phyloP scores from a whole-genome alignment of 106 monocot genomes.

The Dendrobium officinale region DNA sequence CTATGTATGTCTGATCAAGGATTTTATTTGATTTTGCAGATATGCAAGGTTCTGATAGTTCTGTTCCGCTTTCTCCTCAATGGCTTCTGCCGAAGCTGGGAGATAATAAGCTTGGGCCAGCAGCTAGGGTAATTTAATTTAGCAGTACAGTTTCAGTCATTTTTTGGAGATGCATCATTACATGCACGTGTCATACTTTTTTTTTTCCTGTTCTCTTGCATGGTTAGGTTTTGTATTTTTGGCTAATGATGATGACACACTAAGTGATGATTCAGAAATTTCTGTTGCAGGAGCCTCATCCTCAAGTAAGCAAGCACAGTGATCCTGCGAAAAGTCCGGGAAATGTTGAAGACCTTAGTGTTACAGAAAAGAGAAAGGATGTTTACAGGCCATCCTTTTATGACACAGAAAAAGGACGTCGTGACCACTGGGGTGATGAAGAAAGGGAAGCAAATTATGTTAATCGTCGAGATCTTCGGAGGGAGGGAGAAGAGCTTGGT shows the following conservation, averaged over 20 bases:
- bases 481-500: conserved; percentile 56
- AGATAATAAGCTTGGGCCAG: conserved; percentile 47
- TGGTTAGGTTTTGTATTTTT: not conserved
- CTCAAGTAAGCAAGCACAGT: conserved; percentile 25
- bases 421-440: conserved; percentile 89
- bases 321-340: conserved; percentile 28
- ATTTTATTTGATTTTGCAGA: conserved; percentile 38
- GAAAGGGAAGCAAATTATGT: conserved; percentile 72
- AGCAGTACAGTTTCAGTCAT: not conserved
- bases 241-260: not conserved
- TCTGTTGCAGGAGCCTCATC: conserved; percentile 45
- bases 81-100: conserved; percentile 89
- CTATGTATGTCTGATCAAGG: not conserved
- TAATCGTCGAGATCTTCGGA: conserved; percentile 59
- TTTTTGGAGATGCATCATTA: not conserved
- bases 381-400: conserved; percentile 58
- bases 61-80: conserved; percentile 91
- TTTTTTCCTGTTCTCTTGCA: not conserved
- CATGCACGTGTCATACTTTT: not conserved
- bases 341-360: conserved; percentile 36
- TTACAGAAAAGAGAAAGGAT: conserved; percentile 51
- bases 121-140: conserved; percentile 32
- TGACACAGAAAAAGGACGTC: conserved; percentile 55
- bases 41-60: conserved; percentile 47
- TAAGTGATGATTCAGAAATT: not conserved